Percentiles rank a stretch among this genome's conserved stretches.
Evolutionary conservation across 139 green algal species (phyloP).

Genomic region (Chlorella sp.): DNA sequence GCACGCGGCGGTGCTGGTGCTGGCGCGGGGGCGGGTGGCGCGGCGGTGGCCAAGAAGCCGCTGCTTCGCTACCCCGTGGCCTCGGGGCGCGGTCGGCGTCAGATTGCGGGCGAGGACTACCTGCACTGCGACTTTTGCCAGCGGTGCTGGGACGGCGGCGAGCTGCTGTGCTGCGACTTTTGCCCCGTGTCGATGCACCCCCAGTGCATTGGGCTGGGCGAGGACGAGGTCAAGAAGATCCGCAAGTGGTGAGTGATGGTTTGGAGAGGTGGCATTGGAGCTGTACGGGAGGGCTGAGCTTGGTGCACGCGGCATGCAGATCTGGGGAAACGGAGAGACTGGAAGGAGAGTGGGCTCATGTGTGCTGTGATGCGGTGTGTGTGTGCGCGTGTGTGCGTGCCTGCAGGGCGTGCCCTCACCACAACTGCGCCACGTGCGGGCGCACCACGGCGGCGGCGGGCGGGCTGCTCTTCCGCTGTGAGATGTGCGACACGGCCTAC

Average conservation of each 20-base stretch:
- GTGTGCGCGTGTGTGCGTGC: neutral
- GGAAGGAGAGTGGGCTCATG: too few relatives aligned
- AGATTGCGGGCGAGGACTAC: slow-evolving; percentile 44
- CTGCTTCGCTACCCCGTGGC: too few relatives aligned
- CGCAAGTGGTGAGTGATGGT: slow-evolving; percentile 14
- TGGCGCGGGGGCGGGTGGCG: too few relatives aligned
- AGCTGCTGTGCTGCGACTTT: slow-evolving; percentile 57
- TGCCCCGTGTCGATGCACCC: slow-evolving; percentile 57
- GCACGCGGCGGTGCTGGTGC: too few relatives aligned
- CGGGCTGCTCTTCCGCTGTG: slow-evolving; percentile 56
- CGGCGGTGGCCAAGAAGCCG: too few relatives aligned
- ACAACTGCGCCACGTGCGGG: slow-evolving; percentile 39
- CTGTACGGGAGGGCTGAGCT: too few relatives aligned
- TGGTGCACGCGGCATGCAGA: too few relatives aligned
- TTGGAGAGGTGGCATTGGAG: too few relatives aligned
- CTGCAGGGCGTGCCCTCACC: slow-evolving; percentile 46
- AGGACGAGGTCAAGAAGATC: neutral
- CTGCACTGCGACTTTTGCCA: slow-evolving; percentile 40
- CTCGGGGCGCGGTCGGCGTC: slow-evolving; percentile 3
- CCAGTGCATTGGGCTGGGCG: slow-evolving; percentile 42
- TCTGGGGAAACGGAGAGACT: too few relatives aligned
- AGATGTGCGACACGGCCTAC: slow-evolving; percentile 41
- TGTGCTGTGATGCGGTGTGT: neutral
- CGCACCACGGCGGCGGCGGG: slow-evolving; percentile 32
- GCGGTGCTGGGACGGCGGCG: slow-evolving; percentile 61